A percentile compares a stretch with the other conserved stretches of the same genome.
Evolutionary conservation across 257 asterid species (phyloP).

Genomic region (Ligustrum vulgare): DNA sequence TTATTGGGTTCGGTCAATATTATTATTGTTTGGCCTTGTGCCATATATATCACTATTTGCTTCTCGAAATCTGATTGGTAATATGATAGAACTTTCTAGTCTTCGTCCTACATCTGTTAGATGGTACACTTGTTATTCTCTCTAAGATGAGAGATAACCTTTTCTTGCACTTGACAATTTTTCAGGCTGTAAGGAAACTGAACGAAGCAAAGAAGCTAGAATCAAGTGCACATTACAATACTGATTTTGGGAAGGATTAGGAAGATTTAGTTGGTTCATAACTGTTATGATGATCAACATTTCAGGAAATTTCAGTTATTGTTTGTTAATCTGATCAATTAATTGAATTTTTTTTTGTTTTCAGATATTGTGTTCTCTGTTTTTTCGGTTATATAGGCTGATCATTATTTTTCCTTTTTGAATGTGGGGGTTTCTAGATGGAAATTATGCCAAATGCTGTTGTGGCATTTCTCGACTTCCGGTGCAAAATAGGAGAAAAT

Average conservation of each 20-base stretch:
- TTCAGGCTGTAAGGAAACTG: conserved; percentile 87
- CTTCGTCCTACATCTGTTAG: neutral
- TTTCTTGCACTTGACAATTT: conserved; percentile 2
- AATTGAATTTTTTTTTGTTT: neutral
- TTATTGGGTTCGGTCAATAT: neutral
- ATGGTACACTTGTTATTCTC: neutral
- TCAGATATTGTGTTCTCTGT: neutral
- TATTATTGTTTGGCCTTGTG: neutral
- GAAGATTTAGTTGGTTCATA: neutral
- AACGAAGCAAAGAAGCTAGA: conserved; percentile 97
- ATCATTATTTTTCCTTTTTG: no score
- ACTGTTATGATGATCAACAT: neutral
- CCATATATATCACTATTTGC: neutral
- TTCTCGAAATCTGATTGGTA: neutral
- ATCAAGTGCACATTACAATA: conserved; percentile 76
- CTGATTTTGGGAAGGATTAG: conserved; percentile 91
- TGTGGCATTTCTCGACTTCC: neutral
- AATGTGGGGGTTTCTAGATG: neutral
- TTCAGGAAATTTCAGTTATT: neutral
- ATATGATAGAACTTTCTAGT: neutral
- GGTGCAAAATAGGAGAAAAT: neutral
- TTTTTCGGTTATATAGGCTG: neutral
- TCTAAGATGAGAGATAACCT: neutral
- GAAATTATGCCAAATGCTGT: neutral
- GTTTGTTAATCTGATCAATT: neutral